Evolutionary conservation across 2,329 filamentous ascomycete species (phyloP), one percentile per base, ranked within the genome.

Genomic region (Penicillium crustosum): DNA sequence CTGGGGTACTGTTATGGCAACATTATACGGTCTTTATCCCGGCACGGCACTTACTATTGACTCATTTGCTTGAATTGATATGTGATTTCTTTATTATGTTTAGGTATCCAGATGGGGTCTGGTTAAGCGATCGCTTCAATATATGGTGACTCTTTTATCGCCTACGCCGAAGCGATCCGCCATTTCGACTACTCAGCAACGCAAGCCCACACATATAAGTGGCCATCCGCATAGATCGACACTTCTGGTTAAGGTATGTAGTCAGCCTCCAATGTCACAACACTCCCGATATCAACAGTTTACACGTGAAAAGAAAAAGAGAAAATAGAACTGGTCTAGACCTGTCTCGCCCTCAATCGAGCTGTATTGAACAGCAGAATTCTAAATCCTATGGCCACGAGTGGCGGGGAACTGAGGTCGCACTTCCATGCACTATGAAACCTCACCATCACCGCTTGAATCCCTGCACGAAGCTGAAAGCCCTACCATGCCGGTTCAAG

Each of bases 341-440:
- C 42, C 39, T 47, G 33, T 61, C 49, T 57, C 23, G 29, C 43
- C 45, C 27, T 31, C 47, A 44, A 19, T 45, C 25, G 53, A 59
- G 58, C 55, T 57, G 51, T 58, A 53, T 56, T 58, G 42, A 43
- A 55, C 53, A 42, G 43, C 33, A 49, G 25, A 33, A 21, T 62
- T 60, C 39, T 25, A 31, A 66, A 61, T 43, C 48, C 19, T 51
- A 36, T 60, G 55, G 51, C 55, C 61, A 62, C 60, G 55, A 63
- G 59, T 58, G 54, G 60, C 58, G 61, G 60, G 63, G 61, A 62
- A 64, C 60, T 49, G 54, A 57, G 53, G 52, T 61, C 35, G 43
- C 50, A 60, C 59, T 63, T 61, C 62, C 57, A 61, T 52, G 55
- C 56, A 59, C 42, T 50, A 61, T 62, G 59, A 50, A 57, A 65